Base-by-base conservation (phyloP, 306 rosid species). In the Medicago ruthenica region DNA sequence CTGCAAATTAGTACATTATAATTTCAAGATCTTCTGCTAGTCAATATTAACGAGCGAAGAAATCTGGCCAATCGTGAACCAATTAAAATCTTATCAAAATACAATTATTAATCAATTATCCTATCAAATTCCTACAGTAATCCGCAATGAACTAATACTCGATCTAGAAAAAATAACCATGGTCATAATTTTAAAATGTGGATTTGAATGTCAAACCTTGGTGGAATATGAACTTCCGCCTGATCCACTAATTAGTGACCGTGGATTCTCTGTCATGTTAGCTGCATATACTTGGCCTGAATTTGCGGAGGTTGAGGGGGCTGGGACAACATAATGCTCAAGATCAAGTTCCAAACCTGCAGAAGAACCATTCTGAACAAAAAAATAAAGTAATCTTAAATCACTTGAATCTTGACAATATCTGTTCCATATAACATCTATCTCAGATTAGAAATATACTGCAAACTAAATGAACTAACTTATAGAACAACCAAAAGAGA, bases 301-400 rank as follows among this genome's bases (percentile, higher is more conserved):
- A 85, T 80, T 86, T 79, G 93, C 89, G 80, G 89, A 88, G 79
- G 93, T 80, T 67, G 85, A 68, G 15, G 98, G 99, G 83, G 99
- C 95, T 79, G 99, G 97, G 60, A 95, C 91, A 84, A 95, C 93
- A 82, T 95, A 95, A 72, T 89, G 95, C 79, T 95, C 99, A 50
- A 95, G 91, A 85, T 95, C 99, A 71, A 89, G 99, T 77, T 95
- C 99, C 93, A 95, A 89, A 75, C 88, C 88, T 22, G 78, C 92
- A 2, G 92, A 86, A 71, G 87, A 88, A 70, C 87, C 75, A 87
- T 85, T 85, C 98, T 95, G 88, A 48, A 70, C 36, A 44, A 57
- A 68, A 34, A 77, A 66, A 68, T 57, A 72, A 65, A 41, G 22
- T 71, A 50, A 64, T 12, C 34, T 39, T 31, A 66, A 55, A 58